These are phyloP conservation scores for Bolboschoenoplectus hybrid DNA, from an alignment of 202 grass and related monocot species.

Conservation along the genomic window DNA sequence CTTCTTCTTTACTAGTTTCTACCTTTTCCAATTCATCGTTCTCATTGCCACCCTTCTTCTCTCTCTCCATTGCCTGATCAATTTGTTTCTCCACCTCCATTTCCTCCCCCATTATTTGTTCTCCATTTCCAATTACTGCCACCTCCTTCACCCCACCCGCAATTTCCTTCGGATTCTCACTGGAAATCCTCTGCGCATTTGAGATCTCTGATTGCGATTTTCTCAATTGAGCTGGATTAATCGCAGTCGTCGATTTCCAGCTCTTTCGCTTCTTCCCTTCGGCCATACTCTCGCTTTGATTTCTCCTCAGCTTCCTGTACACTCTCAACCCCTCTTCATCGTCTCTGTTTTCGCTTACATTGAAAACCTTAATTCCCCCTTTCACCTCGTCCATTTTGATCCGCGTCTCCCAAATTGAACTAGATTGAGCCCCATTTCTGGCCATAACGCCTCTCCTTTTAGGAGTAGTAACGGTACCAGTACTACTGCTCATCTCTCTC, in stretches of 20 bases:
- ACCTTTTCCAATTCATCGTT: slow-evolving; percentile 42
- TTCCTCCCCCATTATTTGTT: slow-evolving; percentile 38
- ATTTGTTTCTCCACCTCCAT: slow-evolving; percentile 48
- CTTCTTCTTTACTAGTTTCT: slow-evolving; percentile 38
- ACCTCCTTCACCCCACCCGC: slow-evolving; percentile 55
- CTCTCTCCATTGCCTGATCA: slow-evolving; percentile 36
- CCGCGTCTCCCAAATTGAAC: slow-evolving; percentile 87
- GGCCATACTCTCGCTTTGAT: slow-evolving; percentile 59
- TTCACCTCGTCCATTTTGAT: slow-evolving; percentile 96
- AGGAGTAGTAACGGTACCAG: background rate
- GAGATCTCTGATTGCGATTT: slow-evolving; percentile 57
- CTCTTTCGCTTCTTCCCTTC: slow-evolving; percentile 75
- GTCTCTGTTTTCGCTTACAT: slow-evolving; percentile 50
- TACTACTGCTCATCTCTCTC: slow-evolving; percentile 23
- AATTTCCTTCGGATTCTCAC: slow-evolving; percentile 28
- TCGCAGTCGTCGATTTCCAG: slow-evolving; percentile 67
- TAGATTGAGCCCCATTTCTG: slow-evolving; percentile 30
- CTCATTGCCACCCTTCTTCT: slow-evolving; percentile 32
- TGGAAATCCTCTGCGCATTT: slow-evolving; percentile 10
- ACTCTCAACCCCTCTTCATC: slow-evolving; percentile 90
- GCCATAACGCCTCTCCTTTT: slow-evolving; percentile 51
- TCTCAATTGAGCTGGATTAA: slow-evolving; percentile 47
- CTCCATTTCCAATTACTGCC: slow-evolving; percentile 45
- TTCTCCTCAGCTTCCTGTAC: slow-evolving; percentile 63
- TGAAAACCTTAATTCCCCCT: slow-evolving; percentile 96